phyloP scores from a whole-genome alignment of 2,329 filamentous ascomycete genomes.

The Triangularia verruculosa region DNA sequence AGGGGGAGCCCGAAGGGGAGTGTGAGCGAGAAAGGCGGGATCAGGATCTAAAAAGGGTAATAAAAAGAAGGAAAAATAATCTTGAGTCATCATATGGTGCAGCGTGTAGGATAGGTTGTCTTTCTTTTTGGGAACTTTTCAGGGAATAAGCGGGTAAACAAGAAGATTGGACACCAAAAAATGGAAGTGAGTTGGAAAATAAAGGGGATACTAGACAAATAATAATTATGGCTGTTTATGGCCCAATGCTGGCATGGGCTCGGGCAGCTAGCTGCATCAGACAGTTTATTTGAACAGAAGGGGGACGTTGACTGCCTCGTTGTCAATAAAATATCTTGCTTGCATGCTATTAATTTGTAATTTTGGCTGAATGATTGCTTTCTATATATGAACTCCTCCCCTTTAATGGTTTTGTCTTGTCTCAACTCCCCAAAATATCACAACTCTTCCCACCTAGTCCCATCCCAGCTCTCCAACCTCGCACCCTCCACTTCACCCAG shows the following conservation, averaged over 20 bases:
- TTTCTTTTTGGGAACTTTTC: background rate
- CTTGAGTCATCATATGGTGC: background rate
- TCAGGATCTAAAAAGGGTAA: background rate
- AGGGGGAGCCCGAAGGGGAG: background rate
- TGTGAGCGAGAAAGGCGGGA: background rate
- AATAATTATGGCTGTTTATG: background rate
- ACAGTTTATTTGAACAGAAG: background rate
- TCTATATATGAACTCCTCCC: background rate
- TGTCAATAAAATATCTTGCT: background rate
- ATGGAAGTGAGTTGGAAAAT: background rate
- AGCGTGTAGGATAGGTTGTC: background rate
- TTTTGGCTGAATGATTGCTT: background rate
- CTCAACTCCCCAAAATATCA: background rate
- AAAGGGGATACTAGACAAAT: background rate
- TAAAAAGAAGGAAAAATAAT: background rate
- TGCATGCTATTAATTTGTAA: background rate
- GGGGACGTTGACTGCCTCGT: background rate
- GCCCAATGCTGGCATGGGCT: background rate
- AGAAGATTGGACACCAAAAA: background rate
- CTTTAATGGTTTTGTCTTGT: too few relatives aligned
- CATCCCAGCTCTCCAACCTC: slow-evolving; percentile 43
- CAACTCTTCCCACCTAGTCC: slow-evolving; percentile 34
- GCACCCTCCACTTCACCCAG: slow-evolving; percentile 71
- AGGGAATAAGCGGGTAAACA: background rate
- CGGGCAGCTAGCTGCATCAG: background rate